phyloP scores from a whole-genome alignment of 768 basidiomycete species.

The Russula emetica region DNA sequence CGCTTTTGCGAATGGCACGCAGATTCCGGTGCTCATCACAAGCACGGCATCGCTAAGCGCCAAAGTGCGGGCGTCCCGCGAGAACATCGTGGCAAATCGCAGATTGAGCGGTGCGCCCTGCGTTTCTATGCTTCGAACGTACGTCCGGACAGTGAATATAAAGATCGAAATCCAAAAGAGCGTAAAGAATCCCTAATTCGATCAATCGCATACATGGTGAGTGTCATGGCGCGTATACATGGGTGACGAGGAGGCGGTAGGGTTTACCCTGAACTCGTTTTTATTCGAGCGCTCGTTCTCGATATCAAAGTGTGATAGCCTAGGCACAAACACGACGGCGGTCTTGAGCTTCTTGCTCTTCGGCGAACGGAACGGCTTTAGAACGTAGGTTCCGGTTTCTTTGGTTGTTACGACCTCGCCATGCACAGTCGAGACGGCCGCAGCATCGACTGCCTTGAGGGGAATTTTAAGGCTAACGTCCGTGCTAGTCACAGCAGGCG shows the following conservation, averaged over 20 bases:
- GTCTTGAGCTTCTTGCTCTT: constrained; percentile 75
- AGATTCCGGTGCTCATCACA: constrained; percentile 67
- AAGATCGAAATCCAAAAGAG: constrained; percentile 93
- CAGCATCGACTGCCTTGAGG: constrained; percentile 3
- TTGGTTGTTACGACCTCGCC: constrained; percentile 45
- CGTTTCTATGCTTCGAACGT: constrained; percentile 70
- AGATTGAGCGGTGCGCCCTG: constrained; percentile 74
- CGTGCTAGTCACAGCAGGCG: background rate
- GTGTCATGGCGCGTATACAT: background rate
- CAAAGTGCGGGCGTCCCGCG: constrained; percentile 75
- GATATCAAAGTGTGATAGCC: constrained; percentile 82
- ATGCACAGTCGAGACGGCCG: constrained; percentile 15
- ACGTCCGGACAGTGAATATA: constrained; percentile 73
- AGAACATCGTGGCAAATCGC: constrained; percentile 82
- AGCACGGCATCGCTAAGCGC: constrained; percentile 82
- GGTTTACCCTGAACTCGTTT: constrained; percentile 76
- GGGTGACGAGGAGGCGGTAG: background rate
- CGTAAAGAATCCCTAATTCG: constrained; percentile 78
- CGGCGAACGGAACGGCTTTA: constrained; percentile 69
- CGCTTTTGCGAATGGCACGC: constrained; percentile 79
- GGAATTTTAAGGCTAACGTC: constrained; percentile 9
- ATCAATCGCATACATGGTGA: background rate
- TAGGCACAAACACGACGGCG: constrained; percentile 79
- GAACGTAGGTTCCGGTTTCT: constrained; percentile 67
- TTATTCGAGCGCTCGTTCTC: constrained; percentile 64